Base-by-base conservation (phyloP, 2,329 filamentous ascomycete genomes). In the Exophiala bonariae region DNA sequence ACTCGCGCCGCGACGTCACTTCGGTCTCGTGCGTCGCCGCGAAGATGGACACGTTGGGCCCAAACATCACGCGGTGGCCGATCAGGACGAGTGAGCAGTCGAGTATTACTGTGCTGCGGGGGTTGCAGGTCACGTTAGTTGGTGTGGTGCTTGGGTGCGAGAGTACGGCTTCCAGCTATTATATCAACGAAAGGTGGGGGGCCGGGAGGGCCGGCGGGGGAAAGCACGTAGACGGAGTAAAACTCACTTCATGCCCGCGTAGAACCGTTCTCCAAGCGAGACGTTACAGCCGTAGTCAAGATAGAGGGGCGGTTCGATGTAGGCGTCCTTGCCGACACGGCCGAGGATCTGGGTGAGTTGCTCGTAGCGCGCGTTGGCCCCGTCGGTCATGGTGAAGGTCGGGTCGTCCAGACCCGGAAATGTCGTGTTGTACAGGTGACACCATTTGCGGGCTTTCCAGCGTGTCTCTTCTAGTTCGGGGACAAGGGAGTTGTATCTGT, bases 201-300 rank as follows among this genome's bases (percentile, higher is more conserved):
- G 23, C n/a, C n/a, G 23, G 23, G 23, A 26, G 23, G 23, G 23
- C 23, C n/a, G n/a, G n/a, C n/a, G n/a, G n/a, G n/a, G n/a, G n/a
- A n/a, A n/a, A n/a, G n/a, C n/a, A n/a, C n/a, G n/a, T n/a, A n/a
- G n/a, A n/a, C 42, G 74, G 72, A 71, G 61, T 63, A 1, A 69
- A 72, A 34, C 59, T 69, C 0, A 66, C 70, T 19, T 58, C 73
- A 3, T 73, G 67, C 66, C 61, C 16, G 80, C 73, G 57, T 85
- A 87, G 60, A 84, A 84, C n/a, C 75, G 69, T 33, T 79, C 70
- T 6, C 83, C 83, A 1, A 86, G 69, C 4, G 68, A 73, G 53
- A 86, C 77, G 58, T 86, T 87, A 62, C 79, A 80, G 2, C 83
- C 83, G 49, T 86, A 86, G 61, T 86, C 83, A 26, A 85, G 72